Conservation (phyloP, 164 flowering plant species). For the Chimonanthus salicifolius region DNA sequence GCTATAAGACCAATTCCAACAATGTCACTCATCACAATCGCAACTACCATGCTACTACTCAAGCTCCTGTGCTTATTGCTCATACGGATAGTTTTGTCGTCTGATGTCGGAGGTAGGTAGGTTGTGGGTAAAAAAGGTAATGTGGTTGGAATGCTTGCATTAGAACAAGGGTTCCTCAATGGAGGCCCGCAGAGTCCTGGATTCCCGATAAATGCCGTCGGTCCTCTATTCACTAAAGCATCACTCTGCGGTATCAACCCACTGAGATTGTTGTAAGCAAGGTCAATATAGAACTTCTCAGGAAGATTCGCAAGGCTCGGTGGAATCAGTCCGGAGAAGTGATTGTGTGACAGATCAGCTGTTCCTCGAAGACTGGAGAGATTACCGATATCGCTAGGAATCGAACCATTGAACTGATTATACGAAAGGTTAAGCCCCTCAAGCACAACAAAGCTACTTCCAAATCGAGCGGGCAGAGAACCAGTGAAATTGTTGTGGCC, state of each 20-base stretch:
- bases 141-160: constrained; percentile 41
- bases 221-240: constrained; percentile 88
- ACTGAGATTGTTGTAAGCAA: constrained; percentile 69
- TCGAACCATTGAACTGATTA: constrained; percentile 60
- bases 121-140: constrained; percentile 63
- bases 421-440: constrained; percentile 78
- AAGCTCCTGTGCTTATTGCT: constrained; percentile 38
- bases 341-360: constrained; percentile 76
- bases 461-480: constrained; percentile 70
- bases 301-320: constrained; percentile 77
- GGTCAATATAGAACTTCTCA: constrained; percentile 91
- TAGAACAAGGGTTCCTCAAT: constrained; percentile 65
- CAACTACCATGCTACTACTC: constrained; percentile 52
- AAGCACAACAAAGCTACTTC: constrained; percentile 42
- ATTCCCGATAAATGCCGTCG: constrained; percentile 90
- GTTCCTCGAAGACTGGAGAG: constrained; percentile 74
- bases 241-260: constrained; percentile 91
- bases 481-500: constrained; percentile 72
- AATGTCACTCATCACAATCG: constrained; percentile 62
- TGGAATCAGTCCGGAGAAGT: constrained; percentile 70
- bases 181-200: constrained; percentile 91
- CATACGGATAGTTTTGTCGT: constrained; percentile 9
- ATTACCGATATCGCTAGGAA: constrained; percentile 74
- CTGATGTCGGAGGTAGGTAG: constrained; percentile 28
- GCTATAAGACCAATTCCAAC: constrained; percentile 75